Evolutionary conservation across 2,329 filamentous ascomycete species (phyloP), one percentile per base, ranked within the genome.

Genomic region (Cercospora nicotianae): DNA sequence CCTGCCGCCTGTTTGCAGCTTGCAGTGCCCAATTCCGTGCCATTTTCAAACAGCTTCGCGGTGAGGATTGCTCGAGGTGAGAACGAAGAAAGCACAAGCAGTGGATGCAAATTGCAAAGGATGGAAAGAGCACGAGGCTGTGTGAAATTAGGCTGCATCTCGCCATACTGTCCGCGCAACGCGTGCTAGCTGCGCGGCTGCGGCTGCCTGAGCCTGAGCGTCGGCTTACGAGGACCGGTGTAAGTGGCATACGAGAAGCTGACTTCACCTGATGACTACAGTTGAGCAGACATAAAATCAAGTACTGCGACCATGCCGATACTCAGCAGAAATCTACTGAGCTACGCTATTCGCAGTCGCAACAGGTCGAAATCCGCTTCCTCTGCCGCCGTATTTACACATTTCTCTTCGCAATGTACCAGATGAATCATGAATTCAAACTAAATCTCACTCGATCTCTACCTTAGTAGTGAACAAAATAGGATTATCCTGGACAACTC

Each of bases 301-400:
- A 23, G 48, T 12, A 53, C 9, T 26, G 23, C 20, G 9, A 28
- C 28, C 48, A 53, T 12, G 9, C 4, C 13, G 1, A n/a, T 12
- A 30, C 33, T 36, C 33, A 13, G 33, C 33, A 36, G 16, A 12
- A 57, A 30, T 13, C n/a, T 5, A 7, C 6, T 5, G 51, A 9
- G 53, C 62, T 8, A 59, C 51, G 2, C 66, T 59, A 39, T 61
- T 69, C 10, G 74, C 75, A 9, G 72, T 87, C 64, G n/a, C n/a
- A 89, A 76, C 66, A 90, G 89, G 69, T 87, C 86, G 77, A 90
- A 89, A 74, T 90, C 87, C 0, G 83, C 86, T 0, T 87, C 87
- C 1, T 82, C 72, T 69, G 89, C 82, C 0, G 87, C 87, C 75
- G 88, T 86, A n/a, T 86, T 88, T 0, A 89, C 87, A 16, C 80